Evolutionary conservation across 768 basidiomycete genomes (phyloP), one percentile per base, ranked within the genome.

Genomic region (Amanita exitialis): DNA sequence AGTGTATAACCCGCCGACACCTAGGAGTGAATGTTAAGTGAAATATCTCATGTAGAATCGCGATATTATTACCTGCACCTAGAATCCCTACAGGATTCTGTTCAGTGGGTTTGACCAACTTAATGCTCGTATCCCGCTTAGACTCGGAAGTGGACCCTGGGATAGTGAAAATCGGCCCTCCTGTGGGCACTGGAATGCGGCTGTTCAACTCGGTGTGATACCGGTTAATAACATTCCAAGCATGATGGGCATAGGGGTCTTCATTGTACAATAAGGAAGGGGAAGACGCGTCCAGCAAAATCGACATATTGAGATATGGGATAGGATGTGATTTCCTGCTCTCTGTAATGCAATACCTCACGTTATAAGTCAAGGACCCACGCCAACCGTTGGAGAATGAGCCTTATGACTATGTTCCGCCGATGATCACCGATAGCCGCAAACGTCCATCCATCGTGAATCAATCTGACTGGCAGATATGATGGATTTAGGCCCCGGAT

Each of bases 1-100:
- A 27, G 59, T 49, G 42, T 63, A 64, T 9, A 67, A 53, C 3
- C 66, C 66, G n/a, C 54, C 59, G 3, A 53, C 58, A 28, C 65
- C 65, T 37, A 58, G 56, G 35, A 56, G 55, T 43, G 35, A 28
- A 32, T 5, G 4, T 12, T 27, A 10, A 16, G n/a, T 28, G n/a
- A n/a, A n/a, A 25, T 6, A 16, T 5, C 10, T 12, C 4, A 13
- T 32, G 32, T n/a, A 44, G 6, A 13, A 16, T 10, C 10, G n/a
- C n/a, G 3, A 4, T 16, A 6, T 10, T 28, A 27, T 4, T 44
- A 44, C 43, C 43, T 44, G 43, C 43, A 9, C 43, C 43, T 16
- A 44, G 2, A 30, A 44, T 44, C 9, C 43, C 43, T 3, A 44
- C 43, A 2, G 42, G 42, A 4, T 38, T 38, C 7, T 16, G 10